A percentile compares a stretch with the other conserved stretches of the same genome.
Conservation (phyloP, 805 yeast genomes). For the Kregervanrija delftensis region DNA sequence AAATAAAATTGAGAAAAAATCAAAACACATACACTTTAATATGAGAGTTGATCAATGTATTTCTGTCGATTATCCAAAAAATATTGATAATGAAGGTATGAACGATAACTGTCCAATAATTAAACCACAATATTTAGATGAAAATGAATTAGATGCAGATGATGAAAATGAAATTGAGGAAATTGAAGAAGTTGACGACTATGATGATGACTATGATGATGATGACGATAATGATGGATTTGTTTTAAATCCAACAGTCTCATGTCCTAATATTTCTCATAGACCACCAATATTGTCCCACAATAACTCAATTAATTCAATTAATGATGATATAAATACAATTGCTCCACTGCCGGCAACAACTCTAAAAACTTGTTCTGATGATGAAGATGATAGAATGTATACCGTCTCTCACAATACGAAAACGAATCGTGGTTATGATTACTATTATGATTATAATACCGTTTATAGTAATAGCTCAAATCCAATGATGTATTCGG, state of each 20-base stretch:
- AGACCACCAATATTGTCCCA: slow-evolving; percentile 15
- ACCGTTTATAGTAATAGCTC: slow-evolving; percentile 58
- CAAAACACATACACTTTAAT: slow-evolving; percentile 84
- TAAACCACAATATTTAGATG: background rate
- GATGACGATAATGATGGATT: slow-evolving; percentile 23
- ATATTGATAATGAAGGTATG: background rate
- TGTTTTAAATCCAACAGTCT: slow-evolving; percentile 14
- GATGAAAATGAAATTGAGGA: slow-evolving; percentile 4
- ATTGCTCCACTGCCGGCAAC: slow-evolving; percentile 85
- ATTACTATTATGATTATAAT: slow-evolving; percentile 74
- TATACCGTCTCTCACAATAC: slow-evolving; percentile 67
- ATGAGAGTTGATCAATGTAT: slow-evolving; percentile 94
- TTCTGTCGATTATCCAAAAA: slow-evolving; percentile 43
- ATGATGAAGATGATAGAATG: slow-evolving; percentile 41
- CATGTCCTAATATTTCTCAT: slow-evolving; percentile 20
- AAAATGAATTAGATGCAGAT: slow-evolving; percentile 16
- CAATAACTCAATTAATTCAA: slow-evolving; percentile 2
- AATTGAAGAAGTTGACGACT: background rate
- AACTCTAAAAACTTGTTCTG: slow-evolving; percentile 66
- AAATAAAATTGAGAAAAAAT: slow-evolving; percentile 23
- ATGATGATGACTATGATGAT: slow-evolving; percentile 17
- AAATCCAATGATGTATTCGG: slow-evolving; percentile 30
- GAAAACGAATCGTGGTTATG: slow-evolving; percentile 65
- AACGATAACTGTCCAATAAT: background rate
- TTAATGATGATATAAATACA: slow-evolving; percentile 32